Evolutionary conservation across 2,329 filamentous ascomycete species (phyloP), one percentile per base, ranked within the genome.

Genomic region (Aspergillus cejpii): DNA sequence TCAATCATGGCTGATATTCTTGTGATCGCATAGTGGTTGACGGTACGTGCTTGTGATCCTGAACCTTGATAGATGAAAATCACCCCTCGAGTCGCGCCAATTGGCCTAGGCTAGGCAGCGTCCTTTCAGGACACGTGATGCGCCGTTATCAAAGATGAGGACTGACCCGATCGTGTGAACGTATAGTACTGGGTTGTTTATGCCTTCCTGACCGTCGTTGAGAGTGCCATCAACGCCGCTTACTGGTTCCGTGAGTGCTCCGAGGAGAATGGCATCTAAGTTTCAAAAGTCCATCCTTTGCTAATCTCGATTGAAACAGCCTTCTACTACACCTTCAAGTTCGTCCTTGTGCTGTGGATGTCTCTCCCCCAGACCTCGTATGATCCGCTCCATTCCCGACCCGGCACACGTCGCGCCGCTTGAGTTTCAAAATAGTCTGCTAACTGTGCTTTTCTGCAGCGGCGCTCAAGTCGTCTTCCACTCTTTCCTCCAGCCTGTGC

Each of bases 261-360:
- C 15, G n/a, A n/a, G n/a, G n/a, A 14, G 6, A 23, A 2, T n/a
- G n/a, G n/a, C n/a, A n/a, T n/a, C n/a, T n/a, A n/a, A n/a, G n/a
- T n/a, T n/a, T n/a, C n/a, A n/a, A n/a, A n/a, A n/a, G n/a, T n/a
- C n/a, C n/a, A n/a, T n/a, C n/a, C n/a, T 41, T 44, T 44, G 31
- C 58, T 69, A 48, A 66, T 52, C 20, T 48, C 31, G 19, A 33
- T 21, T 19, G 20, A 40, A 44, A 50, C 45, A 74, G 72, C 92
- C 66, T 98, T 98, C 77, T 98, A 98, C 85, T 98, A 87, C 74
- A 91, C 90, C 67, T 97, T 98, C 85, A 98, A 98, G 81, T 96
- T 98, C 67, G 76, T 94, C 66, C 85, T 97, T 69, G 79, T 97
- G 62, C 83, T 98, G 69, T 98, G 92, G 92, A 89, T 98, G 75